Evolutionary conservation across 2,329 filamentous ascomycete species (phyloP).

Genomic region (Bipolaris victoriae): DNA sequence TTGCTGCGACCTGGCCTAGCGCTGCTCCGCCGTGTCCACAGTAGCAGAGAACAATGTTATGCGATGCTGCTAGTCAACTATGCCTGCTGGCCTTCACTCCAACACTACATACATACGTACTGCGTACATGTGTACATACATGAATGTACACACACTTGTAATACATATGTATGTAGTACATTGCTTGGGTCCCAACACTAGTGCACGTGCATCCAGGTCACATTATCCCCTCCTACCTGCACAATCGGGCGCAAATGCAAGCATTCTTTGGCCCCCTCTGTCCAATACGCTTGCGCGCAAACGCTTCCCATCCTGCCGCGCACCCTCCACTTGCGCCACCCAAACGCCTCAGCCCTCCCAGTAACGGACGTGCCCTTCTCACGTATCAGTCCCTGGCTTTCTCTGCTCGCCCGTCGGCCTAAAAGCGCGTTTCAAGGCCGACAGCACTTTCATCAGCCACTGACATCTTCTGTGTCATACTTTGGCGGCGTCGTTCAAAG

Average conservation of each 20-base stretch:
- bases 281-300: neutral
- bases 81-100: neutral
- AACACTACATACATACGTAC: too few relatives aligned
- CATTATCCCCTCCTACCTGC: neutral
- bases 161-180: neutral
- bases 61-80: neutral
- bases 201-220: slow-evolving; percentile 6
- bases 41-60: too few relatives aligned
- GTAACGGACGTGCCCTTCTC: neutral
- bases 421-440: slow-evolving; percentile 31
- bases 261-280: neutral
- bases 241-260: slow-evolving; percentile 10
- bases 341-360: neutral
- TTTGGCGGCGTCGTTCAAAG: slow-evolving; percentile 7
- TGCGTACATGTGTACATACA: too few relatives aligned
- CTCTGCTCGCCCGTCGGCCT: slow-evolving; percentile 14
- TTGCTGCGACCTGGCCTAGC: neutral
- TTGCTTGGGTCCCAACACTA: neutral
- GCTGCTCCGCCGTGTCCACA: slow-evolving; percentile 21
- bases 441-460: slow-evolving; percentile 16
- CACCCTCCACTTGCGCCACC: slow-evolving; percentile 2
- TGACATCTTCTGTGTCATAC: slow-evolving; percentile 8
- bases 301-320: slow-evolving; percentile 4
- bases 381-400: neutral
- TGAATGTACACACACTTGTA: too few relatives aligned